A percentile compares a stretch with the other conserved stretches of the same genome.
Conservation (phyloP, 2,329 filamentous ascomycete genomes). For the Trichophyton equinum region DNA sequence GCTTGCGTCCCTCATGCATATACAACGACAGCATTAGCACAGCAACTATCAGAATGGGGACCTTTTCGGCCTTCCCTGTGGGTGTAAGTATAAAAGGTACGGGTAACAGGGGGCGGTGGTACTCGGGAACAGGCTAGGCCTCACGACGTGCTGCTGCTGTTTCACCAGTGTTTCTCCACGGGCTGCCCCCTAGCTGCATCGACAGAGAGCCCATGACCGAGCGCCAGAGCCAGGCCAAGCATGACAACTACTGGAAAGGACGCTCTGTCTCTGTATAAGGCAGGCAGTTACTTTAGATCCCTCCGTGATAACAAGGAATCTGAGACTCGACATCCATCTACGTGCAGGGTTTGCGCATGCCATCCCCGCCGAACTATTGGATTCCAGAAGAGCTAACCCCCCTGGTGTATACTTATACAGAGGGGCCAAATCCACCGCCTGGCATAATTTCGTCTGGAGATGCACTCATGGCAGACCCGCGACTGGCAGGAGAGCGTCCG, state of each 20-base stretch:
- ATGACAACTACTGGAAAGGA: not conserved
- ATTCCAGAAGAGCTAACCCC: slow-evolving; percentile 2
- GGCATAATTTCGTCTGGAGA: too few species aligned
- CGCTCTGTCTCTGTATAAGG: not conserved
- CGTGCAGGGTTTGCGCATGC: not conserved
- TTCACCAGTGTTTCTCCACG: slow-evolving; percentile 4
- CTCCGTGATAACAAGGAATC: slow-evolving; percentile 3
- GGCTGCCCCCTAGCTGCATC: not conserved
- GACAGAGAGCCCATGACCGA: not conserved
- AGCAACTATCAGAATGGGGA: not conserved
- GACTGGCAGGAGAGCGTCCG: not conserved
- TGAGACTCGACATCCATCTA: slow-evolving; percentile 1
- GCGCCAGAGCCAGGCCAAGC: not conserved
- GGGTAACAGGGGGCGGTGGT: not conserved
- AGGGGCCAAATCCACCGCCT: not conserved
- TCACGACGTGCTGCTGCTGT: not conserved
- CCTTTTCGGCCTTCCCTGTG: not conserved
- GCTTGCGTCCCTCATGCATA: not conserved
- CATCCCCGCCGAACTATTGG: slow-evolving; percentile 3
- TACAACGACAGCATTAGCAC: not conserved
- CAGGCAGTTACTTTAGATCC: not conserved
- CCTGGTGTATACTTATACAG: not conserved
- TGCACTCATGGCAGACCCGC: too few species aligned
- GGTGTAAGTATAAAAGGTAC: not conserved
- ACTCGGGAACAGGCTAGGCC: slow-evolving; percentile 1